phyloP scores from a whole-genome alignment of 352 stramenopile genomes.

The Phytophthora macrochlamydospora region DNA sequence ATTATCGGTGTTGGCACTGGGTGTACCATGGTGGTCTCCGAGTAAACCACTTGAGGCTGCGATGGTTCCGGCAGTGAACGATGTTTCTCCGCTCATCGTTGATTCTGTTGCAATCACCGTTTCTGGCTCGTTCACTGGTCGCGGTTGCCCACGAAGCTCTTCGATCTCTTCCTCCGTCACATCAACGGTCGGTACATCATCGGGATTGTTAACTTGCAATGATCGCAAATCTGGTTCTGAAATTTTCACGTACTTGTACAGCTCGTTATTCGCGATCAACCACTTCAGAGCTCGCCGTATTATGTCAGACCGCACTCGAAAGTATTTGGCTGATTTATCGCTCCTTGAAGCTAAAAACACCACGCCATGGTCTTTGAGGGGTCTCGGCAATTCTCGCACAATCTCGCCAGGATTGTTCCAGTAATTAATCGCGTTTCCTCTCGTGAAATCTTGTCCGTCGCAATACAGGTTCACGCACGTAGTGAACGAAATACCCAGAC shows the following conservation, averaged over 20 bases:
- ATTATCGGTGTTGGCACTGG: neutral
- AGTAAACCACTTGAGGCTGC: too few species aligned
- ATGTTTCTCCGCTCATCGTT: too few species aligned
- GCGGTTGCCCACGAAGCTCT: neutral
- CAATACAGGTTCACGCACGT: conserved; percentile 1
- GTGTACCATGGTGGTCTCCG: too few species aligned
- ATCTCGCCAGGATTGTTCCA: neutral
- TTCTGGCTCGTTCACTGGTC: neutral
- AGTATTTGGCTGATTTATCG: conserved; percentile 2
- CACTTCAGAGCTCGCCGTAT: neutral
- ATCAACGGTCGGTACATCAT: neutral
- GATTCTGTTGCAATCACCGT: too few species aligned
- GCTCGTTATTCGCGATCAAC: neutral
- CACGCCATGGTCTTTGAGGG: neutral
- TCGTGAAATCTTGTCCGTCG: neutral
- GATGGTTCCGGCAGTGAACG: too few species aligned
- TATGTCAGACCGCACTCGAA: neutral
- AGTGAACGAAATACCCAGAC: neutral
- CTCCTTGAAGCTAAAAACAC: neutral
- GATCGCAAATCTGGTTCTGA: neutral
- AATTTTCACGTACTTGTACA: neutral
- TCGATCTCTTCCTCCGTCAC: neutral
- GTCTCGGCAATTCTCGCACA: neutral
- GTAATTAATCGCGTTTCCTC: neutral
- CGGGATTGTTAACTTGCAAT: neutral